Evolutionary conservation across 352 stramenopile species (phyloP).

Genomic region (Thraustochytrium striatum): DNA sequence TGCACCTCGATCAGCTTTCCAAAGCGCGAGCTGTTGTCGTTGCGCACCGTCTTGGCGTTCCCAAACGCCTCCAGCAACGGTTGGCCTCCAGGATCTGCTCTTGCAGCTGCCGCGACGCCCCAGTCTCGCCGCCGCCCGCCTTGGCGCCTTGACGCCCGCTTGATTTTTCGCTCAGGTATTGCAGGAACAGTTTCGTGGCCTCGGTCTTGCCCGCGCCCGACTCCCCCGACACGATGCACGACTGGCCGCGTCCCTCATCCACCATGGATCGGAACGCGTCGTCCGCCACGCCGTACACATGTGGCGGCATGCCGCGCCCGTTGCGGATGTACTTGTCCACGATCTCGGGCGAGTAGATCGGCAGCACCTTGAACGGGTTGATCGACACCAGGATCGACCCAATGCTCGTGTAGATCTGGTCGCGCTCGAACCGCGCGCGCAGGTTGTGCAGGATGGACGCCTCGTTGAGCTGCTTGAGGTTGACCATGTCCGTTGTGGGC

Average conservation of each 20-base stretch:
- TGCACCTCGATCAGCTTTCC: slow-evolving; percentile 96
- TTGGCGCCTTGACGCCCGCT: too few species aligned
- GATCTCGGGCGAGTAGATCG: slow-evolving; percentile 48
- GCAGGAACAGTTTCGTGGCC: slow-evolving; percentile 91
- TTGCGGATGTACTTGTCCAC: slow-evolving; percentile 47
- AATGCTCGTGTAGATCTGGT: slow-evolving; percentile 52
- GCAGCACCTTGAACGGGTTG: slow-evolving; percentile 54
- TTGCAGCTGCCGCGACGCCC: slow-evolving; percentile 45
- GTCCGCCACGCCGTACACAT: slow-evolving; percentile 75
- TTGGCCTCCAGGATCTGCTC: slow-evolving; percentile 90
- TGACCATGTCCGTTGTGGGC: slow-evolving; percentile 54
- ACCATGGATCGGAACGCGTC: slow-evolving; percentile 44
- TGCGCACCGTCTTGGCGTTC: slow-evolving; percentile 92
- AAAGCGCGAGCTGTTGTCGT: slow-evolving; percentile 93
- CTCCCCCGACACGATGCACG: slow-evolving; percentile 44
- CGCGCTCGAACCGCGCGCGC: slow-evolving; percentile 51
- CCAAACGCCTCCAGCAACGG: slow-evolving; percentile 97
- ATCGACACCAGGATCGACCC: slow-evolving; percentile 51
- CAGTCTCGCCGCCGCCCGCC: slow-evolving; percentile 59
- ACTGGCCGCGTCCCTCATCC: slow-evolving; percentile 12
- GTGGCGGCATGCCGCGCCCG: slow-evolving; percentile 62
- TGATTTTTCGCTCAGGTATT: slow-evolving; percentile 76
- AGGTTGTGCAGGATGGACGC: slow-evolving; percentile 57
- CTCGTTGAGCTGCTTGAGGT: slow-evolving; percentile 62
- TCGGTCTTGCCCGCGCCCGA: slow-evolving; percentile 90